A percentile compares a stretch with the other conserved stretches of the same genome.
Evolutionary conservation across 2,329 filamentous ascomycete genomes (phyloP).

Genomic region (Neocucurbitaria cava): DNA sequence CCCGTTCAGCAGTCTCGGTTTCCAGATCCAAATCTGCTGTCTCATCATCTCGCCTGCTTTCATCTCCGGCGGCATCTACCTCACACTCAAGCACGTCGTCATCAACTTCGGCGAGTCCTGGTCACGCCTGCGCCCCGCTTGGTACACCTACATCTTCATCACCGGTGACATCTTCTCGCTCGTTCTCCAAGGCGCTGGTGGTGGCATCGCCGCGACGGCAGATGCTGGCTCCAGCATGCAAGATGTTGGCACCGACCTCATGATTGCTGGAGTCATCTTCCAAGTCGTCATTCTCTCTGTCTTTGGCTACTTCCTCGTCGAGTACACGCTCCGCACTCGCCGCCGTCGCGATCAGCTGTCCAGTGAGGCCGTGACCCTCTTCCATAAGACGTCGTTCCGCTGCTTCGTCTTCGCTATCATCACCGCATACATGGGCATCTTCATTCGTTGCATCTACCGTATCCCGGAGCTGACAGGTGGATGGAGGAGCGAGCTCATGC

Average conservation of each 20-base stretch:
- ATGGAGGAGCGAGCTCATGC: conserved; percentile 55
- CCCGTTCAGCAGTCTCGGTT: conserved; percentile 57
- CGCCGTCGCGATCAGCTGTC: conserved; percentile 34
- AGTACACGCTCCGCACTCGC: conserved; percentile 46
- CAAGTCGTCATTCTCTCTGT: conserved; percentile 62
- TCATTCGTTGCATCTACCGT: conserved; percentile 58
- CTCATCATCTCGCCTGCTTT: conserved; percentile 65
- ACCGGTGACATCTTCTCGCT: conserved; percentile 65
- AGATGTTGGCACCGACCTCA: conserved; percentile 62
- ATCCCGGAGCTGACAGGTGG: conserved; percentile 58
- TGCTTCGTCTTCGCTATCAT: conserved; percentile 44
- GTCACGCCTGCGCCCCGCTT: conserved; percentile 37
- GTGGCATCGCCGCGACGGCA: conserved; percentile 63
- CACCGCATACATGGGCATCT: conserved; percentile 54
- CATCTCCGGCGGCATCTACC: conserved; percentile 62
- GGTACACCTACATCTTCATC: conserved; percentile 68
- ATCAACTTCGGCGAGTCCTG: conserved; percentile 57
- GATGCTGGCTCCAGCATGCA: conserved; percentile 45
- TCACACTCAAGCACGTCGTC: conserved; percentile 65
- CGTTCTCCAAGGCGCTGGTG: conserved; percentile 64
- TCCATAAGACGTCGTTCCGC: conserved; percentile 35
- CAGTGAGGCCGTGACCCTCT: conserved; percentile 22
- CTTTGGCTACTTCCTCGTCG: conserved; percentile 53
- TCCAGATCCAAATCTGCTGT: conserved; percentile 63
- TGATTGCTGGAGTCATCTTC: conserved; percentile 64